These are phyloP conservation scores for Ustilago tritici DNA, from an alignment of 1,284 basidiomycete species.

Conservation along the genomic window DNA sequence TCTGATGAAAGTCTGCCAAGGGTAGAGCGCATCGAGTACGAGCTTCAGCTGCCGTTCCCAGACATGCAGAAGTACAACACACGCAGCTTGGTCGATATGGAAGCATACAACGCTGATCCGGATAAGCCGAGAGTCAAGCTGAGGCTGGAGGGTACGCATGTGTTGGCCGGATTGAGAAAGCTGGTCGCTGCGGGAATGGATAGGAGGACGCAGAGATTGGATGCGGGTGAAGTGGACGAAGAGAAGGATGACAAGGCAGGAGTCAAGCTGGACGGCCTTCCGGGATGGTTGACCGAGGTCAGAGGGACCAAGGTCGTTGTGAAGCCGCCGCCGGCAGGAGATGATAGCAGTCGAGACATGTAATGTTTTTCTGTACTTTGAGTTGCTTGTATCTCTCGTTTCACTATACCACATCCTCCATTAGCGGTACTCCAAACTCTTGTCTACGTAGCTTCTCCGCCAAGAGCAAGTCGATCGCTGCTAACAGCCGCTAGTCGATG, in stretches of 20 bases:
- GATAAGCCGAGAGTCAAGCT: slow-evolving; percentile 47
- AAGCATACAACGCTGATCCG: slow-evolving; percentile 42
- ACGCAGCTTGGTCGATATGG: slow-evolving; percentile 34
- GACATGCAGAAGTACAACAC: slow-evolving; percentile 47
- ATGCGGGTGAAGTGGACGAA: slow-evolving; percentile 31
- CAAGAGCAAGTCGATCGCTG: too few species aligned
- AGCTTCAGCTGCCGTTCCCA: slow-evolving; percentile 51
- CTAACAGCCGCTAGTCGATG: background rate
- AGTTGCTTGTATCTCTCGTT: background rate
- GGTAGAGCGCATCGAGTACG: slow-evolving; percentile 53
- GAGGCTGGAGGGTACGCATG: slow-evolving; percentile 53
- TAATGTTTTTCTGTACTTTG: slow-evolving; percentile 10
- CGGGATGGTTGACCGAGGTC: slow-evolving; percentile 56
- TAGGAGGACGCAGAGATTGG: slow-evolving; percentile 27
- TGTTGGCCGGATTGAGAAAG: slow-evolving; percentile 53
- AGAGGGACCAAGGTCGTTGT: slow-evolving; percentile 55
- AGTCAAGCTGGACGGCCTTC: slow-evolving; percentile 41
- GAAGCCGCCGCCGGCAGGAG: slow-evolving; percentile 22
- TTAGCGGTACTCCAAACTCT: too few species aligned
- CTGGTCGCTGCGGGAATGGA: slow-evolving; percentile 54
- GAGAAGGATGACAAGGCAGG: slow-evolving; percentile 5
- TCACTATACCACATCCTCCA: slow-evolving; percentile 9
- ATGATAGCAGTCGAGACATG: slow-evolving; percentile 49
- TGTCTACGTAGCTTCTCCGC: too few species aligned
- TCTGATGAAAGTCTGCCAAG: slow-evolving; percentile 23